phyloP scores from a whole-genome alignment of 805 yeast genomes.

The Kluyveromyces starmeri region DNA sequence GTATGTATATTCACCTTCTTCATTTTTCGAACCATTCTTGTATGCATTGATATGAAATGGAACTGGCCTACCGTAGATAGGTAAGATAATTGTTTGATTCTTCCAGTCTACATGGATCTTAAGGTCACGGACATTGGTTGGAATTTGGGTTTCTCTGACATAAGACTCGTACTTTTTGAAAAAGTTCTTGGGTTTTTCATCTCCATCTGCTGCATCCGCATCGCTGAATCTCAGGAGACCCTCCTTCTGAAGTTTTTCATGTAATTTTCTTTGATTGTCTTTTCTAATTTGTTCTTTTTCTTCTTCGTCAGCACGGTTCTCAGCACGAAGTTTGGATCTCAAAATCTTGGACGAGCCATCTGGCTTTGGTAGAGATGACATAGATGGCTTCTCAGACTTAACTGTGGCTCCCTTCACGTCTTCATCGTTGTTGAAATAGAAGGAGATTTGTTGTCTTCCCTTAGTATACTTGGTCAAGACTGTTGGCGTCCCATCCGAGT shows the following conservation, averaged over 20 bases:
- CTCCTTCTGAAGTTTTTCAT: slow-evolving; percentile 75
- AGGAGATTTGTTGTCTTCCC: slow-evolving; percentile 65
- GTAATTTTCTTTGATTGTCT: slow-evolving; percentile 74
- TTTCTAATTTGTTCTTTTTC: slow-evolving; percentile 75
- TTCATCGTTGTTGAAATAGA: slow-evolving; percentile 66
- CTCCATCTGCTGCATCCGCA: slow-evolving; percentile 58
- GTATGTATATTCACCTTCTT: slow-evolving; percentile 92
- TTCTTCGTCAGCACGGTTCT: slow-evolving; percentile 53
- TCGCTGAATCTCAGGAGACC: slow-evolving; percentile 78
- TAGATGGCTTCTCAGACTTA: slow-evolving; percentile 30
- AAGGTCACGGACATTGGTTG: slow-evolving; percentile 71
- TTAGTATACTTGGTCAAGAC: slow-evolving; percentile 69
- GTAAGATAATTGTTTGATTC: slow-evolving; percentile 80
- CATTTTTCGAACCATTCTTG: slow-evolving; percentile 89
- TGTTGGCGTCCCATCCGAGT: slow-evolving; percentile 37
- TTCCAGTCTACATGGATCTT: slow-evolving; percentile 81
- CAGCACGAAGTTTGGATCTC: slow-evolving; percentile 72
- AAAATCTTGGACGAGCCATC: slow-evolving; percentile 52
- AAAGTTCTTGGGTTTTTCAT: slow-evolving; percentile 39
- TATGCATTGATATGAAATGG: slow-evolving; percentile 94
- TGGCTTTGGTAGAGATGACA: slow-evolving; percentile 24
- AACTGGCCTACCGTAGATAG: slow-evolving; percentile 92
- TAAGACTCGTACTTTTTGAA: slow-evolving; percentile 92
- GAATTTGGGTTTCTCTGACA: slow-evolving; percentile 87
- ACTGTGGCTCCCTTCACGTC: slow-evolving; percentile 33